Percentiles rank a stretch among this genome's conserved stretches.
These are phyloP conservation scores for Boletus bicolor DNA, from an alignment of 768 basidiomycete genomes.

Conservation along the genomic window DNA sequence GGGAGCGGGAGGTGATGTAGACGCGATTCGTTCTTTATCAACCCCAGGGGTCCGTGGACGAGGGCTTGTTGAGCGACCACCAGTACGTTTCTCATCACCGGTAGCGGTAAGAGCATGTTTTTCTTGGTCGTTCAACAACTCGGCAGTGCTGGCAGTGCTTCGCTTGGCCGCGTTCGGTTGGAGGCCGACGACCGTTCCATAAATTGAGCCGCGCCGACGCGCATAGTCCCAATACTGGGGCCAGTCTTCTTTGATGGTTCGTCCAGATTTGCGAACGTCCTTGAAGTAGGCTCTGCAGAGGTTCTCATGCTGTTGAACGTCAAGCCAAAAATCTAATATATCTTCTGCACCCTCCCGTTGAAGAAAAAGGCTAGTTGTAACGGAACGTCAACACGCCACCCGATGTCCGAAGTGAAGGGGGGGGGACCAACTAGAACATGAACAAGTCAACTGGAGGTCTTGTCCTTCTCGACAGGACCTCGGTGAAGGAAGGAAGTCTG, in stretches of 20 bases:
- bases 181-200: constrained; percentile 83
- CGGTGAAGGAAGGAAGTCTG: constrained; percentile 81
- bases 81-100: constrained; percentile 44
- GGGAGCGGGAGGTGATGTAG: constrained; percentile 45
- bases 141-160: constrained; percentile 79
- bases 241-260: constrained; percentile 95
- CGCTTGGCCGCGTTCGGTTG: constrained; percentile 63
- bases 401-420: background rate
- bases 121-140: constrained; percentile 67
- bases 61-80: constrained; percentile 58
- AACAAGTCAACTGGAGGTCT: constrained; percentile 96
- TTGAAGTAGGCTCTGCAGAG: constrained; percentile 99
- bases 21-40: constrained; percentile 40
- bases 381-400: constrained; percentile 3
- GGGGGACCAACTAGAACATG: constrained; percentile 88
- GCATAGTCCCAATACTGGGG: constrained; percentile 98
- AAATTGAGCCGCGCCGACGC: constrained; percentile 86
- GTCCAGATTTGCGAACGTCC: constrained; percentile 93
- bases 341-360: constrained; percentile 96
- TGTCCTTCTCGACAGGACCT: constrained; percentile 88
- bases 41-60: constrained; percentile 40
- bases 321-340: constrained; percentile 97
- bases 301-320: constrained; percentile 99
- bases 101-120: constrained; percentile 55
- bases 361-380: constrained; percentile 71